Base-by-base conservation (phyloP, 1,284 basidiomycete genomes). In the Irpex lacteus region DNA sequence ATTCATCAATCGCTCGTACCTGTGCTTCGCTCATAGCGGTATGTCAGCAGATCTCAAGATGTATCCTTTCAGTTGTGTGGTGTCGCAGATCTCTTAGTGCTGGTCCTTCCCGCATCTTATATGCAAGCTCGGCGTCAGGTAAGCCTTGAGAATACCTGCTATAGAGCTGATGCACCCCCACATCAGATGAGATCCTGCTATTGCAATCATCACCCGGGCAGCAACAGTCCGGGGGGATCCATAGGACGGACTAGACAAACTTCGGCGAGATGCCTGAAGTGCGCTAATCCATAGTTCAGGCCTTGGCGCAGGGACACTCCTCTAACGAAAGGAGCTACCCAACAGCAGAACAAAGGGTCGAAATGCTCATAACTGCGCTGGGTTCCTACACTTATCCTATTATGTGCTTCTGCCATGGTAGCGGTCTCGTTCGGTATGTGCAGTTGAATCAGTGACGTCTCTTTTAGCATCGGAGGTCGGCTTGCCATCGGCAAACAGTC, bases 11-110 rank as follows among this genome's bases (percentile, higher is more conserved):
- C 18, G 18, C 13, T 15, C 58, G 6, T 40, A 63, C 61, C 58
- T 63, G 64, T 34, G 13, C 59, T n/a, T 62, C 58, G 40, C 60
- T 65, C 61, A 65, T 64, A 15, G 13, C 32, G 40, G 26, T 36
- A 36, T 11, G 55, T 26, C 32, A 36, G 13, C 15, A 18, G 26
- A 57, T 38, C 6, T 38, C 36, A 34, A 15, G 7, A 8, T n/a
- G 8, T 57, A 18, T 13, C 11, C 13, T 54, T 32, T 11, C 11
- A 11, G 26, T 32, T 19, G 53, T 11, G 32, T 11, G 40, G 40
- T 44, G 15, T 15, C 55, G 19, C 15, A 19, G 18, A 15, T 8
- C 21, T 57, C 19, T 19, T 13, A 56, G 19, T 56, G n/a, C 26
- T 34, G 9, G 11, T 18, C 26, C 18, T 15, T 36, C 54, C 54